These are phyloP conservation scores for Coniochaeta ligniaria DNA, from an alignment of 2,329 filamentous ascomycete genomes.

Conservation along the genomic window DNA sequence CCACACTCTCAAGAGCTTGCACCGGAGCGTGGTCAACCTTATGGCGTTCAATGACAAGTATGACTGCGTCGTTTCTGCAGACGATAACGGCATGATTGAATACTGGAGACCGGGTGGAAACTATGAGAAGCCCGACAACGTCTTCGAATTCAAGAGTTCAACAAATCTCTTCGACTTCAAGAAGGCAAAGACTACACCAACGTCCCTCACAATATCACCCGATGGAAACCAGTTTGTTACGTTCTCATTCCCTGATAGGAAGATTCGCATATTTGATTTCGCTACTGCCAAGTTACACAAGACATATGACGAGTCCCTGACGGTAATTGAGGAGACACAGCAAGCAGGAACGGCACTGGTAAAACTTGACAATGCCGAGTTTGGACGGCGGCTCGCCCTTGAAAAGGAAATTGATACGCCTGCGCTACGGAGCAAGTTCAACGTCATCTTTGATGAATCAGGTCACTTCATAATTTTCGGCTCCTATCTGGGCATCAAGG, in stretches of 20 bases:
- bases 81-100: conserved; percentile 89
- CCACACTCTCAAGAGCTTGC: conserved; percentile 72
- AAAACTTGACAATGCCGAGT: conserved; percentile 84
- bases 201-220: conserved; percentile 77
- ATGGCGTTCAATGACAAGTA: conserved; percentile 86
- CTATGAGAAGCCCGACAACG: conserved; percentile 85
- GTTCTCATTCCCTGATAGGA: conserved; percentile 87
- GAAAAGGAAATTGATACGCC: conserved; percentile 79
- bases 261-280: conserved; percentile 91
- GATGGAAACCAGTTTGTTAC: conserved; percentile 80
- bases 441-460: conserved; percentile 92
- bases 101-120: conserved; percentile 81
- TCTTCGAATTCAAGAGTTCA: conserved; percentile 88
- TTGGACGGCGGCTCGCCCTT: conserved; percentile 77
- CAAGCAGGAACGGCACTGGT: conserved; percentile 79
- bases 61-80: conserved; percentile 85
- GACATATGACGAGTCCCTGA: conserved; percentile 90
- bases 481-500: conserved; percentile 85
- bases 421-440: conserved; percentile 61
- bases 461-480: conserved; percentile 93
- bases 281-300: conserved; percentile 78
- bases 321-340: conserved; percentile 89
- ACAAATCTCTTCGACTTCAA: conserved; percentile 97
- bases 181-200: conserved; percentile 80
- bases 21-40: conserved; percentile 71